Conservation (phyloP, 176 grass and related monocot genomes). For the Raddia guianensis region DNA sequence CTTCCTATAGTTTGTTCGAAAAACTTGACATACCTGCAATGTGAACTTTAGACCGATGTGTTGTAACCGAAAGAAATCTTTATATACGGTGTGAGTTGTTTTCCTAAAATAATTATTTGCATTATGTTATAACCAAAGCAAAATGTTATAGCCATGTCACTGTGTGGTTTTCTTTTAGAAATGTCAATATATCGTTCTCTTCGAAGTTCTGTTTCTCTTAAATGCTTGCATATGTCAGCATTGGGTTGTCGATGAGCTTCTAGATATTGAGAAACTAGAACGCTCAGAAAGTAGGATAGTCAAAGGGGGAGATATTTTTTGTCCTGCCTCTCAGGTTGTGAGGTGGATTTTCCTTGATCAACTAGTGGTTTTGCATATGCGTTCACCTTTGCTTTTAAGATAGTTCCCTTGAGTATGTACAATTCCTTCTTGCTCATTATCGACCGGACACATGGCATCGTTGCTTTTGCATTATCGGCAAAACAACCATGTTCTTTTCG, state of each 20-base stretch:
- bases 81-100: too few relatives aligned
- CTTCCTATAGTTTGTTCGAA: too few relatives aligned
- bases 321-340: background rate
- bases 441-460: conserved; percentile 17
- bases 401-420: background rate
- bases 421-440: background rate
- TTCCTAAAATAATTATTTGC: too few relatives aligned
- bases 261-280: background rate
- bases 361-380: background rate
- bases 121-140: too few relatives aligned
- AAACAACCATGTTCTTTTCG: too few relatives aligned
- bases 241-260: conserved; percentile 6
- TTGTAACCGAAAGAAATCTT: too few relatives aligned
- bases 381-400: background rate
- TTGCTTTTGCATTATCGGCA: too few relatives aligned
- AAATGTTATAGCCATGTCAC: too few relatives aligned
- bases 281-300: background rate
- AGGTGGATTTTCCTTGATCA: background rate
- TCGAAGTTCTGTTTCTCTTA: background rate
- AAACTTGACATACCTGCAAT: too few relatives aligned
- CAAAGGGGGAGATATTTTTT: background rate
- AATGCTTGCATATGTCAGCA: background rate
- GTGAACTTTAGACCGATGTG: too few relatives aligned
- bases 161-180: too few relatives aligned
- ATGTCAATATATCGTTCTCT: too few relatives aligned